Evolutionary conservation across 768 basidiomycete species (phyloP).

Genomic region (Pleurotus sapidus): DNA sequence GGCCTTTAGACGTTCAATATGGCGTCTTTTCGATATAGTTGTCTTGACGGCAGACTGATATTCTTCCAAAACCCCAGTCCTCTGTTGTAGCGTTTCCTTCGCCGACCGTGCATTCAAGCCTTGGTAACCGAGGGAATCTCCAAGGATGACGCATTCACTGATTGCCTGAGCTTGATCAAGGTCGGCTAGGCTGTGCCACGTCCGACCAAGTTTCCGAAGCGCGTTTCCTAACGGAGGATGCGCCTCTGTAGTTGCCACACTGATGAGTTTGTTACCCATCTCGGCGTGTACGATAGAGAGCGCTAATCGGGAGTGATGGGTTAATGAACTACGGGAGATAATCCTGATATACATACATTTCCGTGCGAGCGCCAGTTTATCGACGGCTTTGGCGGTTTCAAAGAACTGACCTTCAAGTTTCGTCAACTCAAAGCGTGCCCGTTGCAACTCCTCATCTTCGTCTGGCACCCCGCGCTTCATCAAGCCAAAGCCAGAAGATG

Average conservation of each 20-base stretch:
- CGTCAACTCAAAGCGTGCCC: conserved; percentile 88
- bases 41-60: conserved; percentile 91
- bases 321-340: conserved; percentile 3
- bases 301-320: conserved; percentile 37
- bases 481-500: conserved; percentile 70
- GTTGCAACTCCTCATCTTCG: conserved; percentile 90
- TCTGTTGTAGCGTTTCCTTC: conserved; percentile 89
- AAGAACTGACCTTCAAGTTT: conserved; percentile 91
- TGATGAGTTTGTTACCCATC: conserved; percentile 91
- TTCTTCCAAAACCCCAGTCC: conserved; percentile 90
- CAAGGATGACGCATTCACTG: conserved; percentile 92
- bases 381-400: conserved; percentile 88
- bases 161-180: conserved; percentile 89
- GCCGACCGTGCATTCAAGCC: conserved; percentile 96
- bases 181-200: conserved; percentile 85
- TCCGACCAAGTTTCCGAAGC: conserved; percentile 80
- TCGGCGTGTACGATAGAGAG: conserved; percentile 79
- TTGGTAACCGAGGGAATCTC: conserved; percentile 96
- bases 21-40: conserved; percentile 88
- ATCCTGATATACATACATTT: conserved; percentile 52
- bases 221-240: conserved; percentile 84
- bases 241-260: conserved; percentile 84
- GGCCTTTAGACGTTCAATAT: conserved; percentile 85
- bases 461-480: conserved; percentile 83
- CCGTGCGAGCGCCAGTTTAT: conserved; percentile 76